A percentile compares a stretch with the other conserved stretches of the same genome.
Evolutionary conservation across 2,329 filamentous ascomycete genomes (phyloP).

Genomic region (Fusarium albosuccineum): DNA sequence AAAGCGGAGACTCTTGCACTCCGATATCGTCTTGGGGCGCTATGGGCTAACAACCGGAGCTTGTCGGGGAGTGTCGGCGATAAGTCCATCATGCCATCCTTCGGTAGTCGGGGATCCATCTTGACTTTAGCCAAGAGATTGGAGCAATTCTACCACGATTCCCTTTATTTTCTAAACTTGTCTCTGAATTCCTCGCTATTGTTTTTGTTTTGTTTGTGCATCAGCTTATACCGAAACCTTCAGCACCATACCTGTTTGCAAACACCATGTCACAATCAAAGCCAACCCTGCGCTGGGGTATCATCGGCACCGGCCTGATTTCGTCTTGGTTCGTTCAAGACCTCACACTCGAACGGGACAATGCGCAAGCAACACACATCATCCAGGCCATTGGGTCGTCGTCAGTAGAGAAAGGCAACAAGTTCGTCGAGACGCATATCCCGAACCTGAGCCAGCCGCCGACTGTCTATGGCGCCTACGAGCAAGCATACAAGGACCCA

Average conservation of each 20-base stretch:
- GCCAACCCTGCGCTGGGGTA: constrained; percentile 53
- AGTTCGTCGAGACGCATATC: constrained; percentile 20
- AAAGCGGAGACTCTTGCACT: not conserved
- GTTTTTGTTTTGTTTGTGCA: not conserved
- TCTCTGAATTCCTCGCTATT: not conserved
- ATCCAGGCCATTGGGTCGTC: constrained; percentile 60
- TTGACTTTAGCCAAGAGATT: not conserved
- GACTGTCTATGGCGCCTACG: constrained; percentile 55
- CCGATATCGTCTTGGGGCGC: too few species aligned
- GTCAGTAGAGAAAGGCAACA: constrained; percentile 51
- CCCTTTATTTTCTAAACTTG: not conserved
- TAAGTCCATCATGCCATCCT: too few species aligned
- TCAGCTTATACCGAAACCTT: not conserved
- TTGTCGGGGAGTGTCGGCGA: constrained; percentile 5
- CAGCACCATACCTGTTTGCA: too few species aligned
- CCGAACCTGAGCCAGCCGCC: constrained; percentile 35
- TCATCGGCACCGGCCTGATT: constrained; percentile 58
- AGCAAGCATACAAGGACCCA: constrained; percentile 55
- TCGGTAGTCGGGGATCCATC: too few species aligned
- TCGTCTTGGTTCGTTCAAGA: constrained; percentile 61
- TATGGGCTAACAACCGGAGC: not conserved
- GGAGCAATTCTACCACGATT: not conserved
- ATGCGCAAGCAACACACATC: constrained; percentile 55
- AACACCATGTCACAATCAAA: constrained; percentile 23
- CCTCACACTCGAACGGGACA: constrained; percentile 52